These are phyloP conservation scores for Eutypa lata DNA, from an alignment of 2,329 filamentous ascomycete species.

Conservation along the genomic window DNA sequence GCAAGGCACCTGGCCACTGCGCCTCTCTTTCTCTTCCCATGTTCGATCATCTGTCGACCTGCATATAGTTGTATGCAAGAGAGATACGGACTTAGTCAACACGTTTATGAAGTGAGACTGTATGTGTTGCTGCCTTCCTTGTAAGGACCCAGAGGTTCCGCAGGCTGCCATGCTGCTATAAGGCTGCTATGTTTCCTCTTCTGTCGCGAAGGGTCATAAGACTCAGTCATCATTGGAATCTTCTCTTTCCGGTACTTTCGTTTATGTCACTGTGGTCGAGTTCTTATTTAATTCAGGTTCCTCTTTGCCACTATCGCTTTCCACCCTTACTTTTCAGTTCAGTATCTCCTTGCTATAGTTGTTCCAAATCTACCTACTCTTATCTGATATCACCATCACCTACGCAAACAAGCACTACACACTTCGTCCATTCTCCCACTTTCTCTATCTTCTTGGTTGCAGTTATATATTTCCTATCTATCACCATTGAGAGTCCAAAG, in stretches of 20 bases:
- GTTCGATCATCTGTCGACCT: constrained; percentile 7
- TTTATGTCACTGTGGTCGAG: constrained; percentile 20
- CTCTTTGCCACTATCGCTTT: not conserved
- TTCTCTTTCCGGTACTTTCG: constrained; percentile 14
- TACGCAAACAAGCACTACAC: not conserved
- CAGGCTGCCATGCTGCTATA: constrained; percentile 46
- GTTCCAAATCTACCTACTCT: not conserved
- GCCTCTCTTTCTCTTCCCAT: constrained; percentile 3
- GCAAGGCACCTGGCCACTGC: constrained; percentile 13
- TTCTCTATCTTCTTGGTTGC: not conserved
- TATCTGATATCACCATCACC: not conserved
- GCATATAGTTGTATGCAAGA: constrained; percentile 18
- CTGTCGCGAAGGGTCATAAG: not conserved
- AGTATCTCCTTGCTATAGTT: not conserved
- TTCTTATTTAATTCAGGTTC: not conserved
- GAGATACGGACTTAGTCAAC: constrained; percentile 21
- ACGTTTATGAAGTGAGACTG: constrained; percentile 25
- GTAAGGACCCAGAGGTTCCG: constrained; percentile 12
- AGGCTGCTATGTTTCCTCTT: constrained; percentile 48
- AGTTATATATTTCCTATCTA: not conserved
- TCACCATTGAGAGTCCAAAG: not conserved
- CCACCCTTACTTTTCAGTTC: not conserved
- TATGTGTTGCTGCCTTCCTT: constrained; percentile 21
- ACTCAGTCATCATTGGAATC: constrained; percentile 9
- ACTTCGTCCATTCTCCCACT: not conserved